Base-by-base conservation (phyloP, 2,329 filamentous ascomycete species). In the Aspergillus tamarii region DNA sequence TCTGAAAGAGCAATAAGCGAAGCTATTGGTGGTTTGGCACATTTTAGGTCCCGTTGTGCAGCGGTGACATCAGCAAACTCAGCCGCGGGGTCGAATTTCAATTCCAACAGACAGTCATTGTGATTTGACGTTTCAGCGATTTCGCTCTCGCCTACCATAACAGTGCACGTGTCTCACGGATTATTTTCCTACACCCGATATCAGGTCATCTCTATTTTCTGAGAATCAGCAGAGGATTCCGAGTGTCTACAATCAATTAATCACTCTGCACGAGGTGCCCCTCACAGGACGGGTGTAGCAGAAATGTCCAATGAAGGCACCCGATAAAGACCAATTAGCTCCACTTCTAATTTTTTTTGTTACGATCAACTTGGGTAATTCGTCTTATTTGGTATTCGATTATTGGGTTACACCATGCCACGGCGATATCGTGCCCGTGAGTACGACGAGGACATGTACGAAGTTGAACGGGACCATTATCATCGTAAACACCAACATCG, bases 31-130 rank as follows among this genome's bases (percentile, higher is more conserved):
- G 52, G 52, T 39, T 55, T 55, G 19, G 16, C 23, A 26, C 39
- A 9, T 46, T 41, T 46, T 60, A 46, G 81, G 80, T 0, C 85
- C 86, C 36, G 85, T 89, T 64, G 62, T 69, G 65, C 64, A 64
- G 69, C 65, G 52, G 70, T 73, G 72, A 75, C 73, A 75, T 75
- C 73, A 75, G 70, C 68, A 67, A 62, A 65, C 59, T 54, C 63
- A 67, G 67, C 67, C 69, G 70, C 69, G 69, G 71, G 72, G 68
- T 70, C 60, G 50, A 59, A 63, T 63, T 32, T 41, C 26, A 30
- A 34, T 41, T 45, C 32, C 4, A 59, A 34, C 45, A 14, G n/a
- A 30, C 48, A 43, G 36, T 26, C 58, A 30, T 54, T 14, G 36
- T 60, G 34, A 14, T 30, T 60, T 43, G 26, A 59, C 14, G 12